Conservation (phyloP, 2,329 filamentous ascomycete genomes). For the Magnaporthales sp. region DNA sequence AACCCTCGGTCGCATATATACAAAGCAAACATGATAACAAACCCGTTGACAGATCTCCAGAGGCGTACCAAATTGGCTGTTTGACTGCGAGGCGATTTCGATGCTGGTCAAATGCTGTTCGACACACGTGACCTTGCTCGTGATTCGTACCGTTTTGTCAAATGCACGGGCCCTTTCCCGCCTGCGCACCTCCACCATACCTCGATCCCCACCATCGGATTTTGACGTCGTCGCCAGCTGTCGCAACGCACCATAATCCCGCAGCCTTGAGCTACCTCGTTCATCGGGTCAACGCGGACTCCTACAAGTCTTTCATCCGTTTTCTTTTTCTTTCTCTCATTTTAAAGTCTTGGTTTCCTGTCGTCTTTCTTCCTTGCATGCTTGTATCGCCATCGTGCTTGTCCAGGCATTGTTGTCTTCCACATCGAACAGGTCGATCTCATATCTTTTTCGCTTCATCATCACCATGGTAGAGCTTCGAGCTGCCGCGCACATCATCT, state of each 20-base stretch:
- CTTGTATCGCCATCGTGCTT: not conserved
- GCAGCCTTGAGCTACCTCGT: not conserved
- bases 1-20: too few relatives aligned
- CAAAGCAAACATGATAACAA: too few relatives aligned
- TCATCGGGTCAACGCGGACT: not conserved
- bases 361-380: not conserved
- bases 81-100: too few relatives aligned
- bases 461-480: slow-evolving; percentile 6
- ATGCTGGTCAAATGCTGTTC: too few relatives aligned
- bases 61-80: too few relatives aligned
- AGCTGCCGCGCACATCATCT: not conserved
- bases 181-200: slow-evolving; percentile 2
- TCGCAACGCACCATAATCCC: not conserved
- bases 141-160: not conserved
- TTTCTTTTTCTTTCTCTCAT: not conserved
- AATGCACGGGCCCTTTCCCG: not conserved
- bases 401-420: not conserved
- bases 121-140: not conserved
- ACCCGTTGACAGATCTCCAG: too few relatives aligned
- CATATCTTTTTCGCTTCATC: not conserved
- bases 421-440: not conserved
- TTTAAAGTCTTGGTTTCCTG: not conserved
- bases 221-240: slow-evolving; percentile 2
- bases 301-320: not conserved
- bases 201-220: slow-evolving; percentile 4